Percentiles rank a stretch among this genome's conserved stretches.
Conservation (phyloP, 495 filamentous ascomycete species). For the Talaromyces trachyspermus region DNA sequence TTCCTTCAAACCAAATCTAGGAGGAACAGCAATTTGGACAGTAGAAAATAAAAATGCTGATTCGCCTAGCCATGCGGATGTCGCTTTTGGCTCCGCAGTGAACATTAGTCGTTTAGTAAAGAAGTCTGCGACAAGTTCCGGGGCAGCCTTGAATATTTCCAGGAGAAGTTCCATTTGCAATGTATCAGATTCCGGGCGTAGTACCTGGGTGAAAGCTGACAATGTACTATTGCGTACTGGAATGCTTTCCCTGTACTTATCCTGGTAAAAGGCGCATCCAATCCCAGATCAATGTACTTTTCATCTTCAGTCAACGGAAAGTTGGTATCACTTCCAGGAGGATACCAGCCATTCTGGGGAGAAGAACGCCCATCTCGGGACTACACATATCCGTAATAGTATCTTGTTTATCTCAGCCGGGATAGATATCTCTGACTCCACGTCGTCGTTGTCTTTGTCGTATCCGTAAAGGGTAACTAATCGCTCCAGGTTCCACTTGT, state of each 20-base stretch:
- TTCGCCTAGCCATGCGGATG: slow-evolving; percentile 89
- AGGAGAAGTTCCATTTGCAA: slow-evolving; percentile 76
- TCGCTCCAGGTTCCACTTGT: slow-evolving; percentile 57
- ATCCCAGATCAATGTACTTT: slow-evolving; percentile 54
- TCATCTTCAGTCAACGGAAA: slow-evolving; percentile 31
- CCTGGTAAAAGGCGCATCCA: slow-evolving; percentile 62
- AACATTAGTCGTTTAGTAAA: slow-evolving; percentile 75
- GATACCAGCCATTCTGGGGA: slow-evolving; percentile 67
- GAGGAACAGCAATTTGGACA: slow-evolving; percentile 64
- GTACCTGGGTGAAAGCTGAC: slow-evolving; percentile 64
- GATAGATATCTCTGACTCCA: slow-evolving; percentile 34
- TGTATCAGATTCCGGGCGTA: slow-evolving; percentile 75
- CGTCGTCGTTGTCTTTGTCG: slow-evolving; percentile 32
- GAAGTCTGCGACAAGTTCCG: slow-evolving; percentile 79
- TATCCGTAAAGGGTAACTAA: slow-evolving; percentile 69
- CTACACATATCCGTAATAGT: slow-evolving; percentile 64
- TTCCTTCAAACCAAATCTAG: slow-evolving; percentile 57
- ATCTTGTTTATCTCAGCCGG: slow-evolving; percentile 61
- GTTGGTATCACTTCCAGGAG: slow-evolving; percentile 55
- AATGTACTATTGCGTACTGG: slow-evolving; percentile 69
- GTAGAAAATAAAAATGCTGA: slow-evolving; percentile 76
- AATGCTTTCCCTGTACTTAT: slow-evolving; percentile 56
- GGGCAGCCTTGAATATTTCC: slow-evolving; percentile 68
- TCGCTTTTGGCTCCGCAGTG: slow-evolving; percentile 82
- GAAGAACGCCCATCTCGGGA: slow-evolving; percentile 60